Conservation (phyloP, 306 rosid genomes). For the Hippophae rhamnoides region DNA sequence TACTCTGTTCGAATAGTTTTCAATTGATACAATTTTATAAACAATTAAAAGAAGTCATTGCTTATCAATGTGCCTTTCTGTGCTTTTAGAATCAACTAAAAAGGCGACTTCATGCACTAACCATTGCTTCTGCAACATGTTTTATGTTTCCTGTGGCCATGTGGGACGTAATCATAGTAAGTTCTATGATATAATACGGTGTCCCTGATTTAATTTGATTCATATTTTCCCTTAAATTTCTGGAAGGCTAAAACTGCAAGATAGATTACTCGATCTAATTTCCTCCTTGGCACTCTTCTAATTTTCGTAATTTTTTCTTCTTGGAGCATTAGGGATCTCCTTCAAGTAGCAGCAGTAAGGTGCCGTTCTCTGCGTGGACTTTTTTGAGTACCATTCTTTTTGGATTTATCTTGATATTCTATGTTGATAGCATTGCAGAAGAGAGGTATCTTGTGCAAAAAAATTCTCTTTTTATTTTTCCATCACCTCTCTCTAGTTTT, state of each 20-base stretch:
- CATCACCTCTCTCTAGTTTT: neutral
- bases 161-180: slow-evolving; percentile 90
- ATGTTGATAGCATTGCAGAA: slow-evolving; percentile 86
- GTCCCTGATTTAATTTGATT: slow-evolving; percentile 9
- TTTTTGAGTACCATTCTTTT: slow-evolving; percentile 76
- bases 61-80: slow-evolving; percentile 20
- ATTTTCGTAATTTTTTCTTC: slow-evolving; percentile 1
- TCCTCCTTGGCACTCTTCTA: neutral
- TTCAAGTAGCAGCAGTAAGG: slow-evolving; percentile 47
- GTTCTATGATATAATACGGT: slow-evolving; percentile 19
- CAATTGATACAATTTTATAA: neutral
- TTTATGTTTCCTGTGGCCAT: slow-evolving; percentile 94
- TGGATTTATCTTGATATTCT: slow-evolving; percentile 82
- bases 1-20: too few relatives aligned
- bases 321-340: slow-evolving; percentile 61
- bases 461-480: neutral
- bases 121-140: slow-evolving; percentile 94
- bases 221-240: slow-evolving; percentile 2
- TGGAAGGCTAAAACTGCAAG: too few relatives aligned
- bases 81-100: slow-evolving; percentile 84
- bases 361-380: slow-evolving; percentile 93
- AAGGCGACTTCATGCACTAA: slow-evolving; percentile 84
- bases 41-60: slow-evolving; percentile 8
- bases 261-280: too few relatives aligned
- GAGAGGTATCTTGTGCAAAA: slow-evolving; percentile 49